Conservation (phyloP, 202 grass and related monocot species). For the Setaria viridis region DNA sequence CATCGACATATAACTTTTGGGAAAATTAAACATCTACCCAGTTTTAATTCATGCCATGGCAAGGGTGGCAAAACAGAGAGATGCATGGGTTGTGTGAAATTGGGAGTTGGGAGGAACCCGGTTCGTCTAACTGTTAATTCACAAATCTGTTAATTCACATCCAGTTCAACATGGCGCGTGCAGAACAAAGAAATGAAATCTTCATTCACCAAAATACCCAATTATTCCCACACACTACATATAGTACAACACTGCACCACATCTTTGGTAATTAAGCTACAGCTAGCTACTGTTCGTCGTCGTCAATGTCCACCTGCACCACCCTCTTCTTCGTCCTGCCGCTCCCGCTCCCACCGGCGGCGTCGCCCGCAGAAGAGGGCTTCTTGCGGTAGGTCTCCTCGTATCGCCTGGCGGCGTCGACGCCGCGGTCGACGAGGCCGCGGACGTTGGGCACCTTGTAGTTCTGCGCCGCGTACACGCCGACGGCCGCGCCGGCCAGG, state of each 20-base stretch:
- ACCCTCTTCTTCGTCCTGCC: conserved; percentile 23
- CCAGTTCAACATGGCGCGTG: too few species aligned
- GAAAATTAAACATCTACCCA: too few species aligned
- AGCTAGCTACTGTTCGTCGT: conserved; percentile 11
- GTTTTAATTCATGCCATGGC: too few species aligned
- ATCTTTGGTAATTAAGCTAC: neutral
- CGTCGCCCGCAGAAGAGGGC: neutral
- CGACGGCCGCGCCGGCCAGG: conserved; percentile 47
- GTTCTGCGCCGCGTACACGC: conserved; percentile 60
- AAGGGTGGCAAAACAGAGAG: too few species aligned
- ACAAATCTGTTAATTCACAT: too few species aligned
- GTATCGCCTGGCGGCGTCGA: conserved; percentile 45
- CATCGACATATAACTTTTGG: too few species aligned
- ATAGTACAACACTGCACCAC: neutral
- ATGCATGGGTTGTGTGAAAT: too few species aligned
- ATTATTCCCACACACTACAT: neutral
- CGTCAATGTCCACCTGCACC: conserved; percentile 21
- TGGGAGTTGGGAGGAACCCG: too few species aligned
- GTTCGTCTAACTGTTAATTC: too few species aligned
- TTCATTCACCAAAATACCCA: neutral
- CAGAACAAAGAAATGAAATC: too few species aligned
- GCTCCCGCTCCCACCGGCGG: neutral
- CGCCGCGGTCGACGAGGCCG: conserved; percentile 22
- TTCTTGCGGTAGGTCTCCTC: conserved; percentile 63
- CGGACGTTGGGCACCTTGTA: conserved; percentile 67